These are phyloP conservation scores for Trichoderma sp. DNA, from an alignment of 2,329 filamentous ascomycete genomes.

Conservation along the genomic window DNA sequence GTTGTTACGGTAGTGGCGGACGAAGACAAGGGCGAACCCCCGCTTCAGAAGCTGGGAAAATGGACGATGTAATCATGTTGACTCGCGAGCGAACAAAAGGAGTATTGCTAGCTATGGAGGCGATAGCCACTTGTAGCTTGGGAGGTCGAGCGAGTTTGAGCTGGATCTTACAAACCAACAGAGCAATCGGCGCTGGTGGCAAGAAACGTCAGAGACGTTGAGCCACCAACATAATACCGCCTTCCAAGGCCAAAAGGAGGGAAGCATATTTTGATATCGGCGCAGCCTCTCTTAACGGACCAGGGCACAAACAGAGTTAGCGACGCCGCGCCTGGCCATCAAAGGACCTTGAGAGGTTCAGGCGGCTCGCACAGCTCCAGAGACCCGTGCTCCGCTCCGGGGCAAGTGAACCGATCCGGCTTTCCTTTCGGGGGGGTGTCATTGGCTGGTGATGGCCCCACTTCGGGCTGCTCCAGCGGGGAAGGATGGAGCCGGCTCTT, in stretches of 20 bases:
- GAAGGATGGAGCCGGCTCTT: conserved; percentile 1
- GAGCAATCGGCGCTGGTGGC: background rate
- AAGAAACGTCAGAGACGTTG: background rate
- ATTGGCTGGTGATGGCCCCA: background rate
- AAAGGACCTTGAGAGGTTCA: background rate
- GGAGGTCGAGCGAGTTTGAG: background rate
- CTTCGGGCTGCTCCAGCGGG: conserved; percentile 3
- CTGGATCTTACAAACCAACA: background rate
- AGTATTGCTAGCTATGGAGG: too few relatives aligned
- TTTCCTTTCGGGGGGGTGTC: background rate
- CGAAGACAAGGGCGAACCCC: background rate
- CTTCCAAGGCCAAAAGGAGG: background rate
- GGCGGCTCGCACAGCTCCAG: background rate
- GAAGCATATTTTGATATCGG: background rate
- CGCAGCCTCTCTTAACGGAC: background rate
- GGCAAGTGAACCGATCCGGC: conserved; percentile 5
- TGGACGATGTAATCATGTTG: background rate
- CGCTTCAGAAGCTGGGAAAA: background rate
- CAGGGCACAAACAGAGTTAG: background rate
- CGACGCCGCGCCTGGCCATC: background rate
- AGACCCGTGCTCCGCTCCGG: background rate
- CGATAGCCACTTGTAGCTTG: background rate
- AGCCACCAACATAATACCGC: background rate
- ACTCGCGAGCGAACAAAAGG: background rate
- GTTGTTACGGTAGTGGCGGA: conserved; percentile 6